Conservation (phyloP, 768 basidiomycete species). For the Butyriboletus loyo region DNA sequence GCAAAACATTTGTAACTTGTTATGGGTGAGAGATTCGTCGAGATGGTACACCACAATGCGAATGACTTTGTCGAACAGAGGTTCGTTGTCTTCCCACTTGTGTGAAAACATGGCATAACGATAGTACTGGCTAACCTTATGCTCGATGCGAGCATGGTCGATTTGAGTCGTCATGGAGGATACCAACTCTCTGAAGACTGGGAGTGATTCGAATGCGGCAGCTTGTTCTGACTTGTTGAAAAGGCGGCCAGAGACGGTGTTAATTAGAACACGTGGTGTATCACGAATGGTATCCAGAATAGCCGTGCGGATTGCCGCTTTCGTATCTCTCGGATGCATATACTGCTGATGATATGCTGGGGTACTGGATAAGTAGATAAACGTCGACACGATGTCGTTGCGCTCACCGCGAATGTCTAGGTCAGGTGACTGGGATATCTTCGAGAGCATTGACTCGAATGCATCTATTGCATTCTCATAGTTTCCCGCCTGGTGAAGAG, state of each 20-base stretch:
- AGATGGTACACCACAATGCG: slow-evolving; percentile 5
- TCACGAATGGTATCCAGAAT: neutral
- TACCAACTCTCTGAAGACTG: slow-evolving; percentile 6
- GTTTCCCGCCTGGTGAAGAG: neutral
- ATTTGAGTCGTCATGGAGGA: slow-evolving; percentile 8
- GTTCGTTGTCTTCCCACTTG: slow-evolving; percentile 2
- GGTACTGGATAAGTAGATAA: neutral
- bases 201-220: slow-evolving; percentile 2
- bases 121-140: neutral
- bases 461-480: neutral
- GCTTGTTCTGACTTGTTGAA: neutral
- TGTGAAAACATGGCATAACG: slow-evolving; percentile 12
- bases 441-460: neutral
- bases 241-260: neutral
- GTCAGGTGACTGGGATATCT: too few relatives aligned
- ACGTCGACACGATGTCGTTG: neutral
- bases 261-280: neutral
- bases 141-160: neutral
- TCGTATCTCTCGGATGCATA: too few relatives aligned
- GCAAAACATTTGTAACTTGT: neutral
- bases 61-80: too few relatives aligned
- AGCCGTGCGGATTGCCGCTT: too few relatives aligned
- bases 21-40: neutral
- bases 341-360: too few relatives aligned
- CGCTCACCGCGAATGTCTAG: slow-evolving; percentile 2